Percentiles rank a stretch among this genome's conserved stretches.
These are phyloP conservation scores for Cystobasidium ongulense DNA, from an alignment of 768 basidiomycete species.

Conservation along the genomic window DNA sequence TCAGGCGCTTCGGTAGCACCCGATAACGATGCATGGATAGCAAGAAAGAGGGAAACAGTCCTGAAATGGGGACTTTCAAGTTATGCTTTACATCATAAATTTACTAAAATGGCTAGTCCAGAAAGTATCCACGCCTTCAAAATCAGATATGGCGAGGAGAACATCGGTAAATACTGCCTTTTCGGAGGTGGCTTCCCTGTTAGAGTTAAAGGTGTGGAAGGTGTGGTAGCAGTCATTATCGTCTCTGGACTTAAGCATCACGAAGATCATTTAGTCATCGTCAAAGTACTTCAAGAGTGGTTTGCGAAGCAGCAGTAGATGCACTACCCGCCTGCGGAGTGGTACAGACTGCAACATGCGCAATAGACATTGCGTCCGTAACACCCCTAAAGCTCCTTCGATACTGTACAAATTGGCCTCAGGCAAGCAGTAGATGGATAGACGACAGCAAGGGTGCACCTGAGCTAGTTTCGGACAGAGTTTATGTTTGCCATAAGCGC, in stretches of 20 bases:
- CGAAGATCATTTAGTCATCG: constrained; percentile 5
- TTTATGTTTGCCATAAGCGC: no score
- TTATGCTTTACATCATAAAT: constrained; percentile 20
- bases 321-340: no score
- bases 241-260: constrained; percentile 13
- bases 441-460: no score
- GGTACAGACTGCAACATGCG: no score
- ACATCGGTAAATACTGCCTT: neutral
- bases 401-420: no score
- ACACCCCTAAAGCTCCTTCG: no score
- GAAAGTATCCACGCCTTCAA: neutral
- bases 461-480: no score
- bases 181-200: constrained; percentile 21
- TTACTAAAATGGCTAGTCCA: neutral
- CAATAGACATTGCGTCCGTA: no score
- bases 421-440: no score
- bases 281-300: constrained; percentile 3
- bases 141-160: constrained; percentile 3
- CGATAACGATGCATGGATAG: constrained; percentile 23
- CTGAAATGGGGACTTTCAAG: constrained; percentile 15
- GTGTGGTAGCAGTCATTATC: constrained; percentile 14
- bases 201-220: constrained; percentile 12
- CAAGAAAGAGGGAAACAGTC: neutral
- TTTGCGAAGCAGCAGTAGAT: neutral
- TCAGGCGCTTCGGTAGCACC: neutral